phyloP scores from a whole-genome alignment of 345 rosid genomes.

The Citrus inodora region DNA sequence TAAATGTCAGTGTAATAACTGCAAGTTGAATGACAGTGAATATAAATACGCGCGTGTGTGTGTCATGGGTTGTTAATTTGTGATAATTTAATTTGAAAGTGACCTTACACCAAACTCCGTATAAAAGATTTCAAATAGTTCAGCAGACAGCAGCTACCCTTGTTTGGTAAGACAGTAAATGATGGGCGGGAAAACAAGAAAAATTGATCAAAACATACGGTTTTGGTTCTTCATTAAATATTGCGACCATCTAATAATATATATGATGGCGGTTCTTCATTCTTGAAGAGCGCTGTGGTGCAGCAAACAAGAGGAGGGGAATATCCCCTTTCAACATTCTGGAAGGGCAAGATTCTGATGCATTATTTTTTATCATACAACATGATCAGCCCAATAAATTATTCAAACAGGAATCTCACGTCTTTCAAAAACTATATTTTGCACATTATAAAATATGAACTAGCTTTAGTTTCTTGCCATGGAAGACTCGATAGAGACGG shows the following conservation, averaged over 20 bases:
- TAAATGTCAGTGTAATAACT: conserved; percentile 8
- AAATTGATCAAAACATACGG: neutral
- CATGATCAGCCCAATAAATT: conserved; percentile 3
- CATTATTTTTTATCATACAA: conserved; percentile 2
- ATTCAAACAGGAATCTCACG: conserved; percentile 3
- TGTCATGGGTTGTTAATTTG: neutral
- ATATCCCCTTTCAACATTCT: neutral
- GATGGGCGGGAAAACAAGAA: neutral
- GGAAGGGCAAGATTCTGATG: conserved; percentile 29
- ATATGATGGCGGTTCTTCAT: too few relatives aligned
- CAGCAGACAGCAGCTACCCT: neutral
- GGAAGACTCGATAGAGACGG: too few relatives aligned
- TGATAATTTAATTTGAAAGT: conserved; percentile 4
- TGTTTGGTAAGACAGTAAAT: neutral
- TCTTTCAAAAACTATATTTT: too few relatives aligned
- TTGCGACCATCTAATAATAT: too few relatives aligned
- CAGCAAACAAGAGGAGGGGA: too few relatives aligned
- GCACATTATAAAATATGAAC: too few relatives aligned
- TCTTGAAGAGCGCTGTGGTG: too few relatives aligned
- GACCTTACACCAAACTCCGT: conserved; percentile 2
- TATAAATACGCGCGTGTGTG: too few relatives aligned
- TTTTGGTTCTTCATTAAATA: neutral
- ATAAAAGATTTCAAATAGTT: neutral
- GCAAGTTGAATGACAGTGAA: conserved; percentile 5
- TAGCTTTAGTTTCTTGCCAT: too few relatives aligned